Evolutionary conservation across 2,329 filamentous ascomycete species (phyloP).

Genomic region (Metarhizium rileyi): DNA sequence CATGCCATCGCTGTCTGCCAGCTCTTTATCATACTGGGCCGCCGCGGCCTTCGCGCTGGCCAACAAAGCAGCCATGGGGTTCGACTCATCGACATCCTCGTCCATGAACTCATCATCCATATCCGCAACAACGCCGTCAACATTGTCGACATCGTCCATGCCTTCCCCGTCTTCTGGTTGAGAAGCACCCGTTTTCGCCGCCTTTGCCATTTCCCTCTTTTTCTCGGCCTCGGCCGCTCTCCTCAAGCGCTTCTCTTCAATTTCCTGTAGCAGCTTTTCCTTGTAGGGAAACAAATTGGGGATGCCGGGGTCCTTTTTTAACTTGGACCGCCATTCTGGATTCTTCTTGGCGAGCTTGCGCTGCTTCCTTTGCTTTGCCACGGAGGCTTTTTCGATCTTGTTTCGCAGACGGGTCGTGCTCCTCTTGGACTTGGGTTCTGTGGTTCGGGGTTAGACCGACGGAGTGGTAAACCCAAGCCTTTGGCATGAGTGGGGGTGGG

Average conservation of each 20-base stretch:
- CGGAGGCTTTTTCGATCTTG: slow-evolving; percentile 90
- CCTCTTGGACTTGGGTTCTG: slow-evolving; percentile 94
- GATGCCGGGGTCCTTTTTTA: slow-evolving; percentile 97
- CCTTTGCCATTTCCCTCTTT: slow-evolving; percentile 62
- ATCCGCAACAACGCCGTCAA: slow-evolving; percentile 39
- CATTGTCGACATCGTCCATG: slow-evolving; percentile 38
- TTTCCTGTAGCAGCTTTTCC: slow-evolving; percentile 86
- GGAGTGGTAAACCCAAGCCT: not conserved
- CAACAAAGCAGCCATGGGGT: slow-evolving; percentile 86
- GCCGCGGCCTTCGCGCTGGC: slow-evolving; percentile 75
- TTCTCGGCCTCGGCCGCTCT: slow-evolving; percentile 72
- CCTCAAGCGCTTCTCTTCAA: slow-evolving; percentile 74
- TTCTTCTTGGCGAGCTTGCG: slow-evolving; percentile 91
- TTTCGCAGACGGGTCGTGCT: slow-evolving; percentile 79
- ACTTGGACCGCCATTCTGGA: slow-evolving; percentile 86
- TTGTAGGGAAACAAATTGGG: slow-evolving; percentile 98
- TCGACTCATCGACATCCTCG: slow-evolving; percentile 55
- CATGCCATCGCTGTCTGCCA: slow-evolving; percentile 49
- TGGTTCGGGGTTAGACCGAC: not conserved
- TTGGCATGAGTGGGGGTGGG: not conserved
- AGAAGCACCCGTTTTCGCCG: slow-evolving; percentile 45
- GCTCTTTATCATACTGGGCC: slow-evolving; percentile 59
- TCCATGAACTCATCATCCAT: slow-evolving; percentile 44
- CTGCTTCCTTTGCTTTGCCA: slow-evolving; percentile 81
- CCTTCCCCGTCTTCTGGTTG: slow-evolving; percentile 35